Evolutionary conservation across 441 rosid genomes (phyloP), one percentile per base, ranked within the genome.

Genomic region (Syzygium malaccense): DNA sequence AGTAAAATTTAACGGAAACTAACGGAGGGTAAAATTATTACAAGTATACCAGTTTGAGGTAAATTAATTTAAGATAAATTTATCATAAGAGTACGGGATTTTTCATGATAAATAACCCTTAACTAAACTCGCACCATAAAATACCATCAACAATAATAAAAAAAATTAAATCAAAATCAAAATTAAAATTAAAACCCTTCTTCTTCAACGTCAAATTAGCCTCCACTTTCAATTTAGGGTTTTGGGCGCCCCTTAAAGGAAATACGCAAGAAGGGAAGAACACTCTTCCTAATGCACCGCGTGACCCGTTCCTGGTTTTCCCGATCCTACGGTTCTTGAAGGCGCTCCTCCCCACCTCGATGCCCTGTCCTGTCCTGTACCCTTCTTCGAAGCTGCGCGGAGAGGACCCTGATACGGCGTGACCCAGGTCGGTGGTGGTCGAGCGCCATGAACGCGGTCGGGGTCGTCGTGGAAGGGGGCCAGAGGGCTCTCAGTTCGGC

Each of bases 381-480:
- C 55, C n/a, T 2, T 58, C 26, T 15, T 45, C 48, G 11, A 51
- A 30, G 20, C 32, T 18, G 37, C 41, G 8, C 41, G 57, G 57
- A 14, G 26, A 17, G 19, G 17, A 85, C 62, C 45, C 87, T 17
- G 28, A 85, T 32, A 55, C 49, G 58, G 60, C 23, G 80, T 49
- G 53, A 60, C 48, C 48, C 48, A 7, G 48, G 14, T 68, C 33
- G 68, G 32, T 32, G 57, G 48, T 32, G 66, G 15, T 55, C 48
- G 51, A 20, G 87, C 62, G 87, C 62, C 62, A 90, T 92, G 94
- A 92, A 91, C 41, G 90, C 94, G 93, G 98, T 95, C 57, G 97
- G 98, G 56, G 94, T 93, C 88, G 97, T 95, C 86, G 95, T 95
- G 64, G 99, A 97, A 86, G 98, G 96, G 89, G 93, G 96, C 25